A percentile compares a stretch with the other conserved stretches of the same genome.
phyloP scores from a whole-genome alignment of 2,329 filamentous ascomycete species.

The Colletotrichum cuscutae region DNA sequence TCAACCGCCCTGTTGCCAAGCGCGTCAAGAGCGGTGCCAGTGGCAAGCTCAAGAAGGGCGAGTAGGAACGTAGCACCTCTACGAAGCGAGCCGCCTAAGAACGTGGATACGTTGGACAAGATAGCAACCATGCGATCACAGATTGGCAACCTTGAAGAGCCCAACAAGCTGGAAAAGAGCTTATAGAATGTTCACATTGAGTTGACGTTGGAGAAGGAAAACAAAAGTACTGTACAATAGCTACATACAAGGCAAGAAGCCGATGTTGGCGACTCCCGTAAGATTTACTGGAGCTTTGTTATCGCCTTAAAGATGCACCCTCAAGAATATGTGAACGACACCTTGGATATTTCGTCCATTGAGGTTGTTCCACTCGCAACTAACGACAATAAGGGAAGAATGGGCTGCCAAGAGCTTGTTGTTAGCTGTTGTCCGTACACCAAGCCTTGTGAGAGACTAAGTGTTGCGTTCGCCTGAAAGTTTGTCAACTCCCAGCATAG shows the following conservation, averaged over 20 bases:
- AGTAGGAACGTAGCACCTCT: constrained; percentile 16
- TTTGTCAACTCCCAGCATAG: background rate
- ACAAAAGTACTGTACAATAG: constrained; percentile 30
- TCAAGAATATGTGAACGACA: background rate
- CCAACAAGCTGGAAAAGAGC: background rate
- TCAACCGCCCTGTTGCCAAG: constrained; percentile 83
- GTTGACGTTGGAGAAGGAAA: background rate
- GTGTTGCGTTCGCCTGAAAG: background rate
- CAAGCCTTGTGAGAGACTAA: background rate
- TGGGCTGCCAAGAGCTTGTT: background rate
- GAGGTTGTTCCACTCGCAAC: too few species aligned
- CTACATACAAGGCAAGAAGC: constrained; percentile 12
- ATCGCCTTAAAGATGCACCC: background rate
- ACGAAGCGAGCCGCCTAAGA: background rate
- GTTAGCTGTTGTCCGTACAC: background rate
- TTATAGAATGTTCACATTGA: background rate
- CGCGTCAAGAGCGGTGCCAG: constrained; percentile 70
- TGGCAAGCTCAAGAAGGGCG: constrained; percentile 47
- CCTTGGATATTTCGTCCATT: background rate
- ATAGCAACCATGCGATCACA: background rate
- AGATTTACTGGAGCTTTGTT: background rate
- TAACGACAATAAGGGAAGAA: background rate
- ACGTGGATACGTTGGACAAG: constrained; percentile 17
- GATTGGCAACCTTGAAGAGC: background rate
- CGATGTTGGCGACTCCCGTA: background rate